These are phyloP conservation scores for Cyclaneusma minus DNA, from an alignment of 2,329 filamentous ascomycete genomes.

Conservation along the genomic window DNA sequence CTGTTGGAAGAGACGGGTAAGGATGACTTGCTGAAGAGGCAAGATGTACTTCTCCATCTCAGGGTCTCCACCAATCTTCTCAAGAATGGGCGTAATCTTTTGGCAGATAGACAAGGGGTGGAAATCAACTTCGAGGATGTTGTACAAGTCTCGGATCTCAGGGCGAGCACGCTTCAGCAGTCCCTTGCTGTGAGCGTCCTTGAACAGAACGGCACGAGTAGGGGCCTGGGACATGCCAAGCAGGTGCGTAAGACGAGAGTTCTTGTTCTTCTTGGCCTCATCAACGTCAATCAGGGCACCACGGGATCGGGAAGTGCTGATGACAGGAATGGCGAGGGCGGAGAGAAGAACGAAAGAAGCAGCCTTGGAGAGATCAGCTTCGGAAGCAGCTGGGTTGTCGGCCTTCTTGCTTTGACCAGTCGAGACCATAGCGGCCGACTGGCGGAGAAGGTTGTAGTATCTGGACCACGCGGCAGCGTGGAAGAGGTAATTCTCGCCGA, in stretches of 20 bases:
- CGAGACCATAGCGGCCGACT: conserved; percentile 71
- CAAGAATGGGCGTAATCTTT: conserved; percentile 93
- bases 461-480: conserved; percentile 94
- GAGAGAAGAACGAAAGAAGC: conserved; percentile 93
- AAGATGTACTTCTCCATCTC: conserved; percentile 97
- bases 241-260: conserved; percentile 88
- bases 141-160: conserved; percentile 94
- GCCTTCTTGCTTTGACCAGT: conserved; percentile 81
- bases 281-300: conserved; percentile 95
- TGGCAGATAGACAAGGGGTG: conserved; percentile 97
- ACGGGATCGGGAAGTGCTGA: conserved; percentile 92
- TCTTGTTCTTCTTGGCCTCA: conserved; percentile 97
- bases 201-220: conserved; percentile 81
- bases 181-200: conserved; percentile 88
- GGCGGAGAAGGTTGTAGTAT: conserved; percentile 91
- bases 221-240: conserved; percentile 85
- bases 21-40: conserved; percentile 94
- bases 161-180: conserved; percentile 83
- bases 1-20: conserved; percentile 97
- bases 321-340: conserved; percentile 94
- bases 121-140: conserved; percentile 98
- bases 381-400: conserved; percentile 80
- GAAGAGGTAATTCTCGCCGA: conserved; percentile 99
- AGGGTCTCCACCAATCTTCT: conserved; percentile 80
- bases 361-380: conserved; percentile 82